These are phyloP conservation scores for Zarea fungicola DNA, from an alignment of 2,329 filamentous ascomycete genomes.

Conservation along the genomic window DNA sequence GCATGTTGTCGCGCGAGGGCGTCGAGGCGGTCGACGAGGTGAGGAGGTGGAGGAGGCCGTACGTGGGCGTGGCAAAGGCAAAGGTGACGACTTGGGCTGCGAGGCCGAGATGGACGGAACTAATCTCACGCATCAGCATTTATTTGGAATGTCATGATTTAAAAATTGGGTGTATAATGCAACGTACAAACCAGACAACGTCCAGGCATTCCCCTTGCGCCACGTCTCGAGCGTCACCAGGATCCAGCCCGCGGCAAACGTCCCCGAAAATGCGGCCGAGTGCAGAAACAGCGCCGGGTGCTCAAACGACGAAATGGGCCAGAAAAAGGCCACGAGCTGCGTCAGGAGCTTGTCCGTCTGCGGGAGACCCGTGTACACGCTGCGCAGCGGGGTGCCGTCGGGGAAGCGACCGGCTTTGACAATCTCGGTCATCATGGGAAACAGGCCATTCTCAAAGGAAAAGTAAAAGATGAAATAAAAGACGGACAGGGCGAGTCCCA, in stretches of 20 bases:
- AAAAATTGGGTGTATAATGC: neutral
- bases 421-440: conserved; percentile 7
- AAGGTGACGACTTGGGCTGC: conserved; percentile 17
- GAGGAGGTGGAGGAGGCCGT: conserved; percentile 16
- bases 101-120: conserved; percentile 15
- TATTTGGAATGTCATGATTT: neutral
- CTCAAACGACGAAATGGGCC: conserved; percentile 13
- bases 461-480: conserved; percentile 19
- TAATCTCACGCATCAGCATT: neutral
- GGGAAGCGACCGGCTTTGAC: conserved; percentile 11
- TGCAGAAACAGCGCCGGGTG: conserved; percentile 17
- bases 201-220: conserved; percentile 15
- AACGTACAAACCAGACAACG: conserved; percentile 17
- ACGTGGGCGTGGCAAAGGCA: conserved; percentile 18
- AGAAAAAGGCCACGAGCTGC: conserved; percentile 18
- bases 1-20: conserved; percentile 16
- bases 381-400: conserved; percentile 17
- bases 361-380: conserved; percentile 14
- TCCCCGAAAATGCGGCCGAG: conserved; percentile 17
- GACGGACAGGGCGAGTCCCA: conserved; percentile 15
- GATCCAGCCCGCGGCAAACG: conserved; percentile 16
- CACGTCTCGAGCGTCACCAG: conserved; percentile 19
- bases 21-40: conserved; percentile 10
- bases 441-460: conserved; percentile 15
- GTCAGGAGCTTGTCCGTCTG: conserved; percentile 15